Conservation (phyloP, 805 yeast genomes). For the Candida tibetensis region DNA sequence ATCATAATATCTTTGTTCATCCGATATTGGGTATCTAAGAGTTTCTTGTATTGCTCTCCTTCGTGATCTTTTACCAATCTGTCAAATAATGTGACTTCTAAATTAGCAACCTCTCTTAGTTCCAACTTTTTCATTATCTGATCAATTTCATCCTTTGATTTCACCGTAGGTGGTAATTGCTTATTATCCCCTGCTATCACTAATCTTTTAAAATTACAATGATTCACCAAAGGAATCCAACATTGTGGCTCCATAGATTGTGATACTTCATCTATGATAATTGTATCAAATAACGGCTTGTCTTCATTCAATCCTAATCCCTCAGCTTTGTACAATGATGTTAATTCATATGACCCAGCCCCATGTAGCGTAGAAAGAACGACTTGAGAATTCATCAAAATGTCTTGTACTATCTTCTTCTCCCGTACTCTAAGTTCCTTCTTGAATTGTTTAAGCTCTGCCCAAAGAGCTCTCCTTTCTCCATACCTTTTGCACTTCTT, state of each 20-base stretch:
- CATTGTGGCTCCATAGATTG: slow-evolving; percentile 94
- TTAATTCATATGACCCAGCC: slow-evolving; percentile 68
- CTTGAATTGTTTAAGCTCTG: slow-evolving; percentile 63
- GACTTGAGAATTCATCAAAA: slow-evolving; percentile 61
- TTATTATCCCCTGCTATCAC: slow-evolving; percentile 91
- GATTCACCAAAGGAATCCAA: slow-evolving; percentile 86
- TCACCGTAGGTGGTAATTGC: slow-evolving; percentile 90
- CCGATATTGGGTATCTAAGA: slow-evolving; percentile 79
- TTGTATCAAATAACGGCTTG: slow-evolving; percentile 60
- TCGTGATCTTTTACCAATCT: slow-evolving; percentile 52
- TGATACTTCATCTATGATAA: slow-evolving; percentile 93
- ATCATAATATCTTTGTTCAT: slow-evolving; percentile 79
- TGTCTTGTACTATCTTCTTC: slow-evolving; percentile 54
- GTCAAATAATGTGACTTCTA: slow-evolving; percentile 78
- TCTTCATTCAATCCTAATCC: slow-evolving; percentile 15
- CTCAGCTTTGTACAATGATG: slow-evolving; percentile 45
- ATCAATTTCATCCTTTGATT: slow-evolving; percentile 38
- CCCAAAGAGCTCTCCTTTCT: slow-evolving; percentile 67
- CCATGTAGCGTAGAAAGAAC: slow-evolving; percentile 87
- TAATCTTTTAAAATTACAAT: slow-evolving; percentile 52
- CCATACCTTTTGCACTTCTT: slow-evolving; percentile 60
- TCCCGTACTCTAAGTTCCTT: slow-evolving; percentile 72
- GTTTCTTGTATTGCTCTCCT: slow-evolving; percentile 46
- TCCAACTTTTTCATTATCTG: slow-evolving; percentile 1
- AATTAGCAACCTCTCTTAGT: slow-evolving; percentile 30